Base-by-base conservation (phyloP, 2,329 filamentous ascomycete genomes). In the Apiospora hydei region DNA sequence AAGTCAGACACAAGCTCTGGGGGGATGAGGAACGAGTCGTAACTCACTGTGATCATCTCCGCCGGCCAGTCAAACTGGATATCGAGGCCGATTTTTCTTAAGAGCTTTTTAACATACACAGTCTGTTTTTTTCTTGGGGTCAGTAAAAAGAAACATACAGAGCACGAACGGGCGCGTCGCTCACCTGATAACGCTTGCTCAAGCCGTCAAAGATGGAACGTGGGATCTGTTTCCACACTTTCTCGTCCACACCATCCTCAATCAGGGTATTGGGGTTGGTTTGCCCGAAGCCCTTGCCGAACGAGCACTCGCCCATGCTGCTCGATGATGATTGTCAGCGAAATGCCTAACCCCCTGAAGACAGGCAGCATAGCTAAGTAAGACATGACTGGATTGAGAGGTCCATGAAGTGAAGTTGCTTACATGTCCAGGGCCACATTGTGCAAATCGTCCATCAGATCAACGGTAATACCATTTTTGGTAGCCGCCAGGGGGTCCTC, bases 391-490 rank as follows among this genome's bases (percentile, higher is more conserved):
- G 18, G 34, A 38, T 38, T 43, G 18, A 3, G n/a, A 21, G 44
- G 8, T 46, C 2, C 2, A 18, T 2, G 26, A 51, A 18, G 7
- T 8, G 30, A 53, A 14, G 4, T 26, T 30, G 49, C 75, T 51
- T 47, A 75, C 75, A 77, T 78, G 30, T 78, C 77, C 18, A 78
- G 72, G 21, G 77, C 77, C 26, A 78, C 75, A 30, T 78, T 78
- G 44, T 78, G 77, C 10, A 78, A 73, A 66, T 78, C 77, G 7
- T 78, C 77, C 76, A 78, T 78, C 69, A 78, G 38, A 64, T 78
- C 76, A 3, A 72, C 75, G 46, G 77, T 75, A n/a, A 75, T 71
- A 4, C 76, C 76, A 24, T 71, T 71, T 4, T 72, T 16, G 44
- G 72, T 71, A 38, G 71, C 73, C 5, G 66, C 16, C 13, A 44